These are phyloP conservation scores for Claviceps cyperi DNA, from an alignment of 2,329 filamentous ascomycete species.

Conservation along the genomic window DNA sequence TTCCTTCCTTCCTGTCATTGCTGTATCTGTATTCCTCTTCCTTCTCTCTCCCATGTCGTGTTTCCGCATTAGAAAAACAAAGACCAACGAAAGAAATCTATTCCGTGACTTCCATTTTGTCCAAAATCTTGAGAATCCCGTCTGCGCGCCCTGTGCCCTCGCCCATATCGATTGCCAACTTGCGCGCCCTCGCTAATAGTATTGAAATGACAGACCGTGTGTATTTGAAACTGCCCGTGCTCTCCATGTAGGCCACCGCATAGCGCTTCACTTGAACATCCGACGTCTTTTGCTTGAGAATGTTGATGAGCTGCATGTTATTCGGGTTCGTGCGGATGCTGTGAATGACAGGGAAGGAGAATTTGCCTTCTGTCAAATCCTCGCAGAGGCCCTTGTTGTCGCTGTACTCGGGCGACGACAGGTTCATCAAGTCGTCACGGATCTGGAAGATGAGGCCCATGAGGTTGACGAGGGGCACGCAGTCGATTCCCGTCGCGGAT, in stretches of 20 bases:
- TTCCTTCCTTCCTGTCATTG: neutral
- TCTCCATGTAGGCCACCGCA: conserved; percentile 81
- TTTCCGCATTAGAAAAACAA: neutral
- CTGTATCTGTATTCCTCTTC: neutral
- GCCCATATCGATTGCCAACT: conserved; percentile 50
- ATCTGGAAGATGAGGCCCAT: conserved; percentile 84
- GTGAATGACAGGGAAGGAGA: conserved; percentile 91
- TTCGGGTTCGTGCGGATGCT: conserved; percentile 64
- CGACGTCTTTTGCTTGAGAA: conserved; percentile 75
- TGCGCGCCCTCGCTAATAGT: conserved; percentile 48
- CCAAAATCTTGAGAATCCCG: conserved; percentile 51
- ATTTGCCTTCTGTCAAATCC: conserved; percentile 93
- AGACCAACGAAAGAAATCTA: neutral
- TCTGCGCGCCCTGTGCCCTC: conserved; percentile 38
- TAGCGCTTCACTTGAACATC: conserved; percentile 85
- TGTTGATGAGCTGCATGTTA: conserved; percentile 75
- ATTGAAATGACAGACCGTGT: conserved; percentile 53
- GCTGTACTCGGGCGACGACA: conserved; percentile 59
- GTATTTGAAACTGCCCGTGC: conserved; percentile 80
- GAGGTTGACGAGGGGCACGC: conserved; percentile 70
- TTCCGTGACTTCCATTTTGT: conserved; percentile 39
- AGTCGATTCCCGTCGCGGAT: conserved; percentile 43
- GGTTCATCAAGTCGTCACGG: conserved; percentile 86
- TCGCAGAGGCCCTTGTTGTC: conserved; percentile 89
- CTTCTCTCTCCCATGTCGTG: neutral